phyloP scores from a whole-genome alignment of 805 yeast species.

The Candida germanica region DNA sequence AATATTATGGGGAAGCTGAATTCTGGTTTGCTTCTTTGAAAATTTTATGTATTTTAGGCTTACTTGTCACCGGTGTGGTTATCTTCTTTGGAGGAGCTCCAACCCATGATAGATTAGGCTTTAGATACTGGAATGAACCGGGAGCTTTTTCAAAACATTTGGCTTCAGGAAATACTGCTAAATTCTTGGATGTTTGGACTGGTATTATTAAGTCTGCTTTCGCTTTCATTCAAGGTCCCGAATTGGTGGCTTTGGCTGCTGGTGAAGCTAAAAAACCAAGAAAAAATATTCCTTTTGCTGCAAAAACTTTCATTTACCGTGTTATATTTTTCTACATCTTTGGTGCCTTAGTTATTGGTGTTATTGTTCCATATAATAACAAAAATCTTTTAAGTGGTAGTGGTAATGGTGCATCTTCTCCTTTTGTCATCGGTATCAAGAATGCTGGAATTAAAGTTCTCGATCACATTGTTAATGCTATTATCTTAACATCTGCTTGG shows the following conservation, averaged over 20 bases:
- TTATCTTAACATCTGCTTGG: conserved; percentile 70
- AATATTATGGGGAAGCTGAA: conserved; percentile 36
- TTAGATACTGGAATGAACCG: conserved; percentile 39
- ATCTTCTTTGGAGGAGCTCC: conserved; percentile 39
- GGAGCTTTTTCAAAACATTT: conserved; percentile 19
- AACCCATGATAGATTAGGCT: conserved; percentile 41
- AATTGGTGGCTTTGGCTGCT: conserved; percentile 71
- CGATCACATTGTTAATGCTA: conserved; percentile 70
- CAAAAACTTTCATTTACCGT: conserved; percentile 55
- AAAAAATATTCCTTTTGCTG: conserved; percentile 50
- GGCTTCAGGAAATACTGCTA: conserved; percentile 49
- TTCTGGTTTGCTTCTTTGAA: conserved; percentile 34
- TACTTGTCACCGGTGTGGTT: conserved; percentile 32
- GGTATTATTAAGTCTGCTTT: conserved; percentile 59
- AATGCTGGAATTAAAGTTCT: conserved; percentile 50
- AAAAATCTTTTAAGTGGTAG: conserved; percentile 22
- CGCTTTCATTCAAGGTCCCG: conserved; percentile 58
- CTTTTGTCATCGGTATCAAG: conserved; percentile 33
- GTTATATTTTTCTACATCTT: conserved; percentile 38
- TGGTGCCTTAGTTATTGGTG: conserved; percentile 40
- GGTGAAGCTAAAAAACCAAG: conserved; percentile 37
- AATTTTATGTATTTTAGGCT: conserved; percentile 28
- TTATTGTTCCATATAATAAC: conserved; percentile 31
- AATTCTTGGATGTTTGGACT: conserved; percentile 60
- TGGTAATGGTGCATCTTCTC: conserved; percentile 37